A percentile compares a stretch with the other conserved stretches of the same genome.
Evolutionary conservation across 139 green algal genomes (phyloP).

Genomic region (Tetradesmus lagerheimii): DNA sequence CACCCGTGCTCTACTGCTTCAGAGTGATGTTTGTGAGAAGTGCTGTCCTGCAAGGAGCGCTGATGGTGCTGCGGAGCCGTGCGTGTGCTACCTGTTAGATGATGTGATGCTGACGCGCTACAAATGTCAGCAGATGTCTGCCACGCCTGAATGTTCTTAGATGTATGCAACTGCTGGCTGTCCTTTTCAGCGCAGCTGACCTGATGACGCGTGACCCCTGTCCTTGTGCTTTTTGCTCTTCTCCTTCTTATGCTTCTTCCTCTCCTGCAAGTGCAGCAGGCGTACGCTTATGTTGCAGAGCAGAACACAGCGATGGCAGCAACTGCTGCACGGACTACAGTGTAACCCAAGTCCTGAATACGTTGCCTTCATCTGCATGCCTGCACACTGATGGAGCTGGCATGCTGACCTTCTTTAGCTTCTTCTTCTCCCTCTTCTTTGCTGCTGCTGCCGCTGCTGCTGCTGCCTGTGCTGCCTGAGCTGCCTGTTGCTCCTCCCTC

Average conservation of each 20-base stretch:
- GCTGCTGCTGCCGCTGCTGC: neutral
- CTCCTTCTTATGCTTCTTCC: conserved; percentile 34
- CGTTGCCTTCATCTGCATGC: neutral
- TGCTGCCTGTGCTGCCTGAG: neutral
- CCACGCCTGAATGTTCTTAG: neutral
- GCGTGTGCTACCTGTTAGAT: neutral
- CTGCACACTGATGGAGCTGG: neutral
- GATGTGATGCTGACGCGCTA: neutral
- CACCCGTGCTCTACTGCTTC: no score
- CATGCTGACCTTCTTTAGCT: neutral
- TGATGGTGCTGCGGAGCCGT: neutral
- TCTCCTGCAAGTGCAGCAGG: conserved; percentile 1
- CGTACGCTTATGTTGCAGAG: neutral
- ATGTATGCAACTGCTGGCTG: neutral
- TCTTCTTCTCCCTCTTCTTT: conserved; percentile 22
- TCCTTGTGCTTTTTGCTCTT: conserved; percentile 33
- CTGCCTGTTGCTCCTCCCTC: conserved; percentile 2
- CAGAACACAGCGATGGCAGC: neutral
- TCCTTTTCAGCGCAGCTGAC: neutral
- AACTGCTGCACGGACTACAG: neutral
- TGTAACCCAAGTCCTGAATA: neutral
- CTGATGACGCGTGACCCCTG: neutral
- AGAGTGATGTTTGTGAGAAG: no score
- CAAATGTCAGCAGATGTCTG: no score
- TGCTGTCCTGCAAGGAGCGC: no score